A percentile compares a stretch with the other conserved stretches of the same genome.
phyloP scores from a whole-genome alignment of 2,329 filamentous ascomycete genomes.

The Trichoderma sp. region DNA sequence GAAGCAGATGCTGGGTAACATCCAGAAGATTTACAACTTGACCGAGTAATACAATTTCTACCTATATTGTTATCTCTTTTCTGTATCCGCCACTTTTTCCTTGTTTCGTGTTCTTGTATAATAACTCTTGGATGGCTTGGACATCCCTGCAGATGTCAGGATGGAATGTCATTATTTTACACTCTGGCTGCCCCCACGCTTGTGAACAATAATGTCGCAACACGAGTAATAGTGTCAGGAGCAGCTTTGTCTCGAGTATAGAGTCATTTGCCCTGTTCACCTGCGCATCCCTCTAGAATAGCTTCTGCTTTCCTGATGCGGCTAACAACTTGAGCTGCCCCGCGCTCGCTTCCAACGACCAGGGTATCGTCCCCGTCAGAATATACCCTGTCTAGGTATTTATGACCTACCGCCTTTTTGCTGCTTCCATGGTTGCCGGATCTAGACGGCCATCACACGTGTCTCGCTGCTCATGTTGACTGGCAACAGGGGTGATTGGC shows the following conservation, averaged over 20 bases:
- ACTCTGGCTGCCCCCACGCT: not conserved
- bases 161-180: not conserved
- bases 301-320: not conserved
- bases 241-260: not conserved
- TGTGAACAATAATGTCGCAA: not conserved
- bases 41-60: conserved; percentile 37
- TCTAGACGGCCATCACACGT: conserved; percentile 5
- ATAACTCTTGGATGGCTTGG: not conserved
- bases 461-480: not conserved
- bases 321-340: not conserved
- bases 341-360: conserved; percentile 6
- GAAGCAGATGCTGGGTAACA: conserved; percentile 56
- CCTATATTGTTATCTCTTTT: not conserved
- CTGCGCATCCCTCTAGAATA: too few species aligned
- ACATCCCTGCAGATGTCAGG: not conserved
- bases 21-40: conserved; percentile 69
- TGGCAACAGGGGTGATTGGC: conserved; percentile 3
- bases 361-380: conserved; percentile 12
- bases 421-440: conserved; percentile 4
- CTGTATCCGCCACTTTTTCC: not conserved
- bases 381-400: not conserved
- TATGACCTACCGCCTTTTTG: conserved; percentile 2
- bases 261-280: not conserved
- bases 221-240: not conserved
- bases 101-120: not conserved